These are phyloP conservation scores for Coleophoma crateriformis DNA, from an alignment of 2,329 filamentous ascomycete genomes.

Conservation along the genomic window DNA sequence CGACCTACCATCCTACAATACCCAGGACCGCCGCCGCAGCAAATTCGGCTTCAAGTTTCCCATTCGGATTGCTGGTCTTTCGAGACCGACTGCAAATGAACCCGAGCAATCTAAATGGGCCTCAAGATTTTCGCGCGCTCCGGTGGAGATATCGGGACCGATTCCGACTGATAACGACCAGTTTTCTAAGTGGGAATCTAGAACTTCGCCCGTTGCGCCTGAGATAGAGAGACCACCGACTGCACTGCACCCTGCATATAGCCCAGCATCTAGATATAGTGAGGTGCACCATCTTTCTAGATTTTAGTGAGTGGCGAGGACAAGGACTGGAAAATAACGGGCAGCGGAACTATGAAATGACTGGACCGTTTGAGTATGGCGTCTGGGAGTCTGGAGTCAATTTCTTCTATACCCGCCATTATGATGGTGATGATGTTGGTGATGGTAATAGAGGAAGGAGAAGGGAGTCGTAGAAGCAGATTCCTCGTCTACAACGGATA, in stretches of 20 bases:
- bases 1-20: constrained; percentile 22
- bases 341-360: too few relatives aligned
- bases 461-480: too few relatives aligned
- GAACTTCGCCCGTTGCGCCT: constrained; percentile 44
- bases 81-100: constrained; percentile 45
- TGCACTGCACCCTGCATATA: constrained; percentile 49
- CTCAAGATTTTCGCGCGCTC: neutral
- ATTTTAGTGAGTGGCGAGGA: constrained; percentile 11
- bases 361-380: too few relatives aligned
- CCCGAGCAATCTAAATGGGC: constrained; percentile 40
- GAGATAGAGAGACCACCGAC: constrained; percentile 50
- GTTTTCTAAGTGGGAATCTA: constrained; percentile 35
- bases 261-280: constrained; percentile 24
- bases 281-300: constrained; percentile 17
- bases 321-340: too few relatives aligned
- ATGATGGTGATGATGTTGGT: too few relatives aligned
- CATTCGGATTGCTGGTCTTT: constrained; percentile 43
- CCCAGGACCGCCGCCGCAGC: constrained; percentile 34
- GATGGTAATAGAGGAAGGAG: too few relatives aligned
- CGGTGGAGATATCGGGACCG: neutral
- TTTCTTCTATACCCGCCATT: too few relatives aligned
- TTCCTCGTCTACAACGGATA: too few relatives aligned
- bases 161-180: constrained; percentile 35
- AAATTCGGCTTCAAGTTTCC: constrained; percentile 29
- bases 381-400: too few relatives aligned